These are phyloP conservation scores for Auricularia auricula-judae DNA, from an alignment of 768 basidiomycete species.

Conservation along the genomic window DNA sequence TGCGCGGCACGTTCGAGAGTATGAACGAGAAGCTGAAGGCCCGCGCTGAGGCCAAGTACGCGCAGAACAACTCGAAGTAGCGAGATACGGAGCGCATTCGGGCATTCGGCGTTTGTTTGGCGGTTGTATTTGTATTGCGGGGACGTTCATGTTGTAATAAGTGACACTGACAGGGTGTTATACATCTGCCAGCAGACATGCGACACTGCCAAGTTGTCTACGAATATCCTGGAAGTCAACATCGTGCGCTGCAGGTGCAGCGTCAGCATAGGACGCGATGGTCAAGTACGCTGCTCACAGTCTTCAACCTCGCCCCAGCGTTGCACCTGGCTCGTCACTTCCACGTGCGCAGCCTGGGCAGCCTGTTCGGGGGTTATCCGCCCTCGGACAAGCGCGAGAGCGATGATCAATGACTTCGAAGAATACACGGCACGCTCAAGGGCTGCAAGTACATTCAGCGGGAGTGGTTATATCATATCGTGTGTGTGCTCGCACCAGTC, in stretches of 20 bases:
- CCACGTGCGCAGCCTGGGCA: constrained; percentile 74
- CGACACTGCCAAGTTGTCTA: constrained; percentile 71
- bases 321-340: constrained; percentile 92
- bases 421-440: constrained; percentile 86
- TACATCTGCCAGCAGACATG: constrained; percentile 36
- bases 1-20: too few relatives aligned
- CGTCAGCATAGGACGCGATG: neutral
- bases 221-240: constrained; percentile 94
- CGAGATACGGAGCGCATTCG: too few relatives aligned
- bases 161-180: neutral
- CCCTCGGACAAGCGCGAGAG: constrained; percentile 69
- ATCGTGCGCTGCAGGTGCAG: constrained; percentile 66
- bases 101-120: too few relatives aligned
- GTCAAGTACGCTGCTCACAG: constrained; percentile 46
- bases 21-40: too few relatives aligned
- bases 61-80: too few relatives aligned
- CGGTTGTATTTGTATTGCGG: too few relatives aligned
- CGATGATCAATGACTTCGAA: constrained; percentile 86
- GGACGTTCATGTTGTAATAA: too few relatives aligned
- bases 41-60: too few relatives aligned
- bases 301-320: constrained; percentile 99
- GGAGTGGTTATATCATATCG: neutral
- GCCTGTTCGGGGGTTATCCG: constrained; percentile 75
- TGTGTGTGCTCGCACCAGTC: constrained; percentile 51
- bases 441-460: constrained; percentile 32